A percentile compares a stretch with the other conserved stretches of the same genome.
These are phyloP conservation scores for Rhizophagus clarus DNA, from an alignment of 192 early-diverging fungal species.

Conservation along the genomic window DNA sequence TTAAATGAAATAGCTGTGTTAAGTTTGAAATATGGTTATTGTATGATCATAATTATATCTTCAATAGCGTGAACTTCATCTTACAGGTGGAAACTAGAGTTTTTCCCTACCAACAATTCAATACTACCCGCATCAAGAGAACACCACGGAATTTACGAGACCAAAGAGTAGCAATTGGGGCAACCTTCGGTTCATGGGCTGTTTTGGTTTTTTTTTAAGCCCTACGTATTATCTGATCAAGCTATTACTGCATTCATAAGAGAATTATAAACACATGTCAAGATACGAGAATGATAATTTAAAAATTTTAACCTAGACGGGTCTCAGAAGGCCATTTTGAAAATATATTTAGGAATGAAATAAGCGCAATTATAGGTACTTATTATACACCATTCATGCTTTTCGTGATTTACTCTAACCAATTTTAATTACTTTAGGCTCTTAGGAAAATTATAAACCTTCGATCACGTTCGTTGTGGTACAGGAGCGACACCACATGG, in stretches of 20 bases:
- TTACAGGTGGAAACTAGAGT: constrained; percentile 55
- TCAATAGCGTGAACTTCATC: background rate
- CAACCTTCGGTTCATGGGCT: constrained; percentile 73
- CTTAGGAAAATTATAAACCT: constrained; percentile 76
- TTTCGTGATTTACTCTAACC: background rate
- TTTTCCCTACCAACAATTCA: constrained; percentile 76
- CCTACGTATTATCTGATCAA: too few species aligned
- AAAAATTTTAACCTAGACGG: constrained; percentile 91
- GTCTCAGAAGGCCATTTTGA: constrained; percentile 87
- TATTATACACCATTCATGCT: background rate
- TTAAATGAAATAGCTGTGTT: constrained; percentile 67
- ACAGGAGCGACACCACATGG: constrained; percentile 85
- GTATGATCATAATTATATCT: constrained; percentile 7
- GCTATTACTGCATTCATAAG: too few species aligned
- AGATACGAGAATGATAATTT: too few species aligned
- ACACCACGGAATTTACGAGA: constrained; percentile 83
- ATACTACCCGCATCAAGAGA: constrained; percentile 55
- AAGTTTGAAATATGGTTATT: background rate
- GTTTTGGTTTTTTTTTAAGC: constrained; percentile 70
- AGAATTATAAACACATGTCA: too few species aligned
- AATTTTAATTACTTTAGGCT: constrained; percentile 38
- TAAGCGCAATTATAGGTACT: constrained; percentile 59
- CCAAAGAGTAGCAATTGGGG: constrained; percentile 75
- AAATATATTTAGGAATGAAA: constrained; percentile 73
- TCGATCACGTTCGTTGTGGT: constrained; percentile 81